phyloP scores from a whole-genome alignment of 2,329 filamentous ascomycete genomes.

The Aspergillus alliaceus region DNA sequence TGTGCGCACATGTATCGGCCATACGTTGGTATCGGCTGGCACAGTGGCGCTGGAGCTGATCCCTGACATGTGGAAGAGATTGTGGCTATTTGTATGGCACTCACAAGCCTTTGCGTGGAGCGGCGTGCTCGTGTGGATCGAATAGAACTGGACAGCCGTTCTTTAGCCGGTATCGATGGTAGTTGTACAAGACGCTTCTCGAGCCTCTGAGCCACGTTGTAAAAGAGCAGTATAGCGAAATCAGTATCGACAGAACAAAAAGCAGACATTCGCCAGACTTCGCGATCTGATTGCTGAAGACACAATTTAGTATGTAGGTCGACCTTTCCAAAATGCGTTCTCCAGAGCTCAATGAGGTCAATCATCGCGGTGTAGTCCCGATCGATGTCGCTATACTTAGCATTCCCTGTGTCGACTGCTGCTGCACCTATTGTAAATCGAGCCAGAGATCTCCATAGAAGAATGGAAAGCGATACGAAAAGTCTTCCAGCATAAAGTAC shows the following conservation, averaged over 20 bases:
- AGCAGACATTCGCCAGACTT: neutral
- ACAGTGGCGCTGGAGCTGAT: no score
- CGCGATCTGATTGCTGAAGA: neutral
- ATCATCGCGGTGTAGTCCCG: neutral
- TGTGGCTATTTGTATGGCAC: neutral
- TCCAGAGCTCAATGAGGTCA: neutral
- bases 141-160: neutral
- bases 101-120: neutral
- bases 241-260: neutral
- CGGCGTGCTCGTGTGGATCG: neutral
- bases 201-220: neutral
- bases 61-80: no score
- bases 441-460: constrained; percentile 1
- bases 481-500: neutral
- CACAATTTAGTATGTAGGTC: neutral
- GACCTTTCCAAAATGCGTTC: neutral
- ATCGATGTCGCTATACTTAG: neutral
- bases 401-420: neutral
- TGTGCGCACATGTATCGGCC: no score
- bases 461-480: neutral
- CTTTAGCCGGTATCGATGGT: neutral
- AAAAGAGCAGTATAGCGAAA: neutral
- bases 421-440: neutral
- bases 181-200: neutral
- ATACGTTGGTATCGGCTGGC: no score